A percentile compares a stretch with the other conserved stretches of the same genome.
Conservation (phyloP, 2,329 filamentous ascomycete species). For the Pyricularia pennisetigena region DNA sequence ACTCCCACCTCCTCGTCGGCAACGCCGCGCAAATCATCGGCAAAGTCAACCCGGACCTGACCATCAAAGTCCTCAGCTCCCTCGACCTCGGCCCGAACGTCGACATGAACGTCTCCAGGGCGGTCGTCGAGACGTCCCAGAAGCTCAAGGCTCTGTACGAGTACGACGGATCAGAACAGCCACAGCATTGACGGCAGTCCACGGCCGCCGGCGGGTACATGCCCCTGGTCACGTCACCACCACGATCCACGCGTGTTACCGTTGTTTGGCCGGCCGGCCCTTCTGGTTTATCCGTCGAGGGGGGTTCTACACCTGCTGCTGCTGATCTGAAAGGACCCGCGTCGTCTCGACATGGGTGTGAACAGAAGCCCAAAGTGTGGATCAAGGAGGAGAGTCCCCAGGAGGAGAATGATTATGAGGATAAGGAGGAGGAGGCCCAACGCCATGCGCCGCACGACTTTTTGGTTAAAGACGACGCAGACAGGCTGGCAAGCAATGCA, state of each 20-base stretch:
- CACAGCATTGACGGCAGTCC: constrained; percentile 18
- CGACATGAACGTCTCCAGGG: constrained; percentile 14
- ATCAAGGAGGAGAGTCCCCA: not conserved
- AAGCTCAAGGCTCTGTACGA: constrained; percentile 7
- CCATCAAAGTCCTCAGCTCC: constrained; percentile 59
- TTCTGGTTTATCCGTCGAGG: constrained; percentile 2
- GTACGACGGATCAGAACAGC: constrained; percentile 7
- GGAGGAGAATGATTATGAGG: no score
- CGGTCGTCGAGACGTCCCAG: constrained; percentile 11
- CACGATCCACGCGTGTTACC: constrained; percentile 21
- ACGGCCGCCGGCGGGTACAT: constrained; percentile 10
- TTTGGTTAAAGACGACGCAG: not conserved
- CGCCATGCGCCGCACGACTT: not conserved
- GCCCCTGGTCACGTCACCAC: not conserved
- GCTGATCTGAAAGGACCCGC: constrained; percentile 1
- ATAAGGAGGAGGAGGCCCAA: not conserved
- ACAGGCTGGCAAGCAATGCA: not conserved
- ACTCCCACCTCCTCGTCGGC: constrained; percentile 58
- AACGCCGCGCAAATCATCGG: constrained; percentile 70
- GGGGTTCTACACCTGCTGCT: constrained; percentile 9
- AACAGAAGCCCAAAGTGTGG: not conserved
- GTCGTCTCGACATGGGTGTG: not conserved
- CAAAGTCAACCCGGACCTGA: constrained; percentile 66
- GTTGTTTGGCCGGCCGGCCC: constrained; percentile 26
- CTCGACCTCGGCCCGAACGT: constrained; percentile 60